Evolutionary conservation across 1,284 basidiomycete species (phyloP).

Genomic region (Cystobasidium pallidum): DNA sequence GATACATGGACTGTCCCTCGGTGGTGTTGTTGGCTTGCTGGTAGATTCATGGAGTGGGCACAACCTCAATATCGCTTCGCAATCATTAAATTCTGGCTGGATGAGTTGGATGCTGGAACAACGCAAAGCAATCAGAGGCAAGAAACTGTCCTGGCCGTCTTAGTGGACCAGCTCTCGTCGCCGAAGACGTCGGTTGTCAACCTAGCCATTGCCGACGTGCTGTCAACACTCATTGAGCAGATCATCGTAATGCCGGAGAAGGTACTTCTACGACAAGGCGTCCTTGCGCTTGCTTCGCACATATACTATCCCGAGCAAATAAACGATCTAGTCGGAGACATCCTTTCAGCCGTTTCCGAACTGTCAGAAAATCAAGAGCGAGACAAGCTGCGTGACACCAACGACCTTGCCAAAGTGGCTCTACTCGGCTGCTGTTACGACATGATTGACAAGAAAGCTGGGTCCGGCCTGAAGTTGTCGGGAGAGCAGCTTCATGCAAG

Average conservation of each 20-base stretch:
- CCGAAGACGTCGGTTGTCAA: constrained; percentile 83
- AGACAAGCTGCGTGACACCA: not conserved
- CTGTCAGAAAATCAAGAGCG: not conserved
- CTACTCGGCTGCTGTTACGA: constrained; percentile 24
- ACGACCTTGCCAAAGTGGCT: constrained; percentile 15
- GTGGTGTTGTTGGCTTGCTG: constrained; percentile 81
- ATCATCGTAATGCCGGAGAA: constrained; percentile 74
- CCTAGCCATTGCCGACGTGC: constrained; percentile 84
- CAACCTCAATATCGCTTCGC: constrained; percentile 90
- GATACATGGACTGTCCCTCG: constrained; percentile 71
- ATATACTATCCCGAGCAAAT: constrained; percentile 97
- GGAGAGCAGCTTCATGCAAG: constrained; percentile 30
- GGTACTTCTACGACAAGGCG: constrained; percentile 68
- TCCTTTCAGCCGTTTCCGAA: constrained; percentile 70
- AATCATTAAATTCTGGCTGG: constrained; percentile 81
- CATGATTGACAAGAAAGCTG: constrained; percentile 12
- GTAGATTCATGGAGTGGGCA: constrained; percentile 76
- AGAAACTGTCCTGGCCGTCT: constrained; percentile 74
- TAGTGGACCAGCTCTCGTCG: constrained; percentile 75
- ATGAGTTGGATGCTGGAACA: constrained; percentile 66
- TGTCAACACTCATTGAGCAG: constrained; percentile 67
- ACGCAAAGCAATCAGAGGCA: constrained; percentile 57
- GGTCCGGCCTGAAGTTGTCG: constrained; percentile 18
- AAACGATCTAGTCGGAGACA: constrained; percentile 84
- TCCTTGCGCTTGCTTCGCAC: constrained; percentile 80